Evolutionary conservation across 2,329 filamentous ascomycete species (phyloP).

Genomic region (Arachnopeziza araneosa): DNA sequence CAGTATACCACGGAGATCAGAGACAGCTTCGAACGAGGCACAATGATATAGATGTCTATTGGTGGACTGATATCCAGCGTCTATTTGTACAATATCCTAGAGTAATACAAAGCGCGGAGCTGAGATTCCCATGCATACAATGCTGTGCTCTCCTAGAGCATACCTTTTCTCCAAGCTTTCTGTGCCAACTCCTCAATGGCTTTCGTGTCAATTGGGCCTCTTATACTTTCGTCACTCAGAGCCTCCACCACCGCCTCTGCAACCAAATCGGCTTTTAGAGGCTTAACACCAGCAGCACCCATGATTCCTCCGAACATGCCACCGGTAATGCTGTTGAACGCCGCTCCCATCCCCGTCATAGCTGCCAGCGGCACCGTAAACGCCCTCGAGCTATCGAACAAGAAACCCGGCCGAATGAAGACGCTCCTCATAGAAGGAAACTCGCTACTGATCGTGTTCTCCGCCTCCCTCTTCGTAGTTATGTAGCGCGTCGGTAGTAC

Average conservation of each 20-base stretch:
- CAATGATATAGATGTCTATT: constrained; percentile 64
- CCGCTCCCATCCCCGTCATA: constrained; percentile 64
- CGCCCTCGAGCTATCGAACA: constrained; percentile 79
- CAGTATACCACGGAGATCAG: constrained; percentile 91
- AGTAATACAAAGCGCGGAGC: constrained; percentile 18
- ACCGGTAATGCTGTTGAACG: constrained; percentile 72
- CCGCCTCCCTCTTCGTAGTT: constrained; percentile 85
- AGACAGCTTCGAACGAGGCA: constrained; percentile 95
- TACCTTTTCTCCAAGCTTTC: constrained; percentile 81
- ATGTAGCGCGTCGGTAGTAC: constrained; percentile 83
- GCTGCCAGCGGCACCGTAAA: constrained; percentile 83
- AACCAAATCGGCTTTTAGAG: constrained; percentile 79
- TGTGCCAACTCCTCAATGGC: constrained; percentile 77
- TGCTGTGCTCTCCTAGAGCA: constrained; percentile 55
- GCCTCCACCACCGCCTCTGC: constrained; percentile 88
- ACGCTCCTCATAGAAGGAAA: constrained; percentile 73
- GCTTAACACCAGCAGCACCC: constrained; percentile 79
- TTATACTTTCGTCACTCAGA: constrained; percentile 64
- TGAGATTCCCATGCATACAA: constrained; percentile 11
- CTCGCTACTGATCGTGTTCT: constrained; percentile 64
- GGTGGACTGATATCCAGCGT: background rate
- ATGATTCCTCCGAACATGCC: constrained; percentile 71
- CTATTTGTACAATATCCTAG: constrained; percentile 12
- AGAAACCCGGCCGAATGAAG: constrained; percentile 79
- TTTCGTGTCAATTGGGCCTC: constrained; percentile 70